phyloP scores from a whole-genome alignment of 2,329 filamentous ascomycete species.

The Venturia effusa region DNA sequence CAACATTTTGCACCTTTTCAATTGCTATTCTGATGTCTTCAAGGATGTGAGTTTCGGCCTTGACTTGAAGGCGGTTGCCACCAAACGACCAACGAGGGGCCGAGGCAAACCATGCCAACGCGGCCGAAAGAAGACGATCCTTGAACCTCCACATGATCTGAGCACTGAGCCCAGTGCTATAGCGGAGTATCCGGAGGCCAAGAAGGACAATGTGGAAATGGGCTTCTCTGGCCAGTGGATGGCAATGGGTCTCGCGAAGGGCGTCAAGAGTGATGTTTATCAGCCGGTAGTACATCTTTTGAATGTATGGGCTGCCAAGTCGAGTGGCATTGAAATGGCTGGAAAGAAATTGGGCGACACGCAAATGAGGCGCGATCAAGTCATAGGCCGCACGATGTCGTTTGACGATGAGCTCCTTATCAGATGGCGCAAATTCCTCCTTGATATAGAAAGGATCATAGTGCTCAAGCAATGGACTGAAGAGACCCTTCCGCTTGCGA shows the following conservation, averaged over 20 bases:
- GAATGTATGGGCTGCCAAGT: slow-evolving; percentile 71
- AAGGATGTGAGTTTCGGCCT: slow-evolving; percentile 78
- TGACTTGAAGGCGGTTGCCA: slow-evolving; percentile 84
- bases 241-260: slow-evolving; percentile 57
- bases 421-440: slow-evolving; percentile 86
- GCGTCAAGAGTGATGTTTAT: slow-evolving; percentile 69
- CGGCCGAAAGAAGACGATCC: slow-evolving; percentile 78
- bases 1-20: slow-evolving; percentile 51
- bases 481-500: slow-evolving; percentile 66
- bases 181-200: slow-evolving; percentile 64
- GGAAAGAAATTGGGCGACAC: slow-evolving; percentile 75
- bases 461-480: slow-evolving; percentile 47
- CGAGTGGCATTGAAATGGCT: slow-evolving; percentile 93
- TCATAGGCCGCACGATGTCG: slow-evolving; percentile 72
- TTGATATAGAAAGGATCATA: slow-evolving; percentile 82
- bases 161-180: slow-evolving; percentile 53
- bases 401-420: slow-evolving; percentile 62
- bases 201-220: slow-evolving; percentile 82
- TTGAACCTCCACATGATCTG: slow-evolving; percentile 72
- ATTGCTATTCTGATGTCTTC: slow-evolving; percentile 62
- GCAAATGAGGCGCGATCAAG: slow-evolving; percentile 74
- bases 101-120: slow-evolving; percentile 71
- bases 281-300: slow-evolving; percentile 71
- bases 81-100: slow-evolving; percentile 75
- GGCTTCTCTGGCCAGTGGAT: slow-evolving; percentile 85